Base-by-base conservation (phyloP, 768 basidiomycete genomes). In the Tricholoma saponaceum region DNA sequence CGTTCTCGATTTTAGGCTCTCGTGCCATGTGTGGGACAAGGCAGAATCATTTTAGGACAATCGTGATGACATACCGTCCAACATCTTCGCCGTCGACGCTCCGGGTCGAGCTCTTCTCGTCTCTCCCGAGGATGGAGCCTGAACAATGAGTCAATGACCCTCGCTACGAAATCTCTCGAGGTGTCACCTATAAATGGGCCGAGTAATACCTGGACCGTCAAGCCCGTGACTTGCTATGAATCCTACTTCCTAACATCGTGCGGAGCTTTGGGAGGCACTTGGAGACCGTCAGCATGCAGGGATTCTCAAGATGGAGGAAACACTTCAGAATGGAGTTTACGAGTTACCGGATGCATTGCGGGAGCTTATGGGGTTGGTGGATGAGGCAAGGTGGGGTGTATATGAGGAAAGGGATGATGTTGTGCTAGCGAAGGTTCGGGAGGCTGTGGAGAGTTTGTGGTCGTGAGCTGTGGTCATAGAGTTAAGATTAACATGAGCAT, bases 171-270 rank as follows among this genome's bases (percentile, higher is more conserved):
- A 9, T 60, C 64, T 13, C 41, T 59, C 14, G 58, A 47, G 9
- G 62, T 76, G 9, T 72, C 74, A 0, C 20, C 50, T 5, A 66
- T 74, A 1, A 68, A 60, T 0, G 55, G 16, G 9, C 74, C 71
- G 58, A 64, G 72, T 33, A 75, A 75, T 55, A 71, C 68, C 9
- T 76, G 76, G 74, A 57, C 68, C 13, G 57, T 77, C 41, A 64
- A 65, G 33, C 71, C 67, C 1, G 59, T 18, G 71, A 75, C 20
- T 61, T 74, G 12, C 54, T 76, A 18, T 62, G 75, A 28, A 53
- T 69, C 13, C 63, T 67, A 1, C 43, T 35, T 7, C 54, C 54
- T 4, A 43, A 53, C 5, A 57, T 53, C 3, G 54, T 65, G 30
- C 58, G 58, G 3, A 56, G 52, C 3, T 1, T 3, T 16, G 35